Evolutionary conservation across 805 yeast genomes (phyloP), one percentile per base, ranked within the genome.

Genomic region (Myxozyma melibiosi): DNA sequence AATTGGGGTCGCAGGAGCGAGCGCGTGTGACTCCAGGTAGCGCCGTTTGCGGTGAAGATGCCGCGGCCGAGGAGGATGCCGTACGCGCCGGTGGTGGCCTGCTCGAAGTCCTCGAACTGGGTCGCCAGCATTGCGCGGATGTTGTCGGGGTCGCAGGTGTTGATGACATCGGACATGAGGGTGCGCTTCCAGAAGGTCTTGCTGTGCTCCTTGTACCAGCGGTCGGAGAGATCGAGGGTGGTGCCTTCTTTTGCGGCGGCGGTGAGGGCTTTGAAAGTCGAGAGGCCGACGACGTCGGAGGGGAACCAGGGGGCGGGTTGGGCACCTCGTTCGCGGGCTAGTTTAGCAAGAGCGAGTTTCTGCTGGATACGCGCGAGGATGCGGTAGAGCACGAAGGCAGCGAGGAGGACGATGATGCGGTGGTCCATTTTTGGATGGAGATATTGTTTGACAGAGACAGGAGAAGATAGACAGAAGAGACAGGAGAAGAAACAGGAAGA

Each of bases 1-100:
- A 72, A 72, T 61, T 70, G 73, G 5, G 76, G 76, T 38, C 74
- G 65, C 31, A 72, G 64, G 66, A 72, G 48, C 5, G 69, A 65
- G n/a, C 76, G 62, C 14, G 74, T 67, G 49, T 71, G 74, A 45
- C 66, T 66, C 76, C 76, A 73, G 27, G 64, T 67, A 38, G 62
- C 62, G 25, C 73, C 74, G 30, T 67, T 66, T 20, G 68, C 65
- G 3, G 74, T 72, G 63, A 73, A 72, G 43, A 73, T 72, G 4
- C 76, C 75, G 30, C 63, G 58, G 6, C 75, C 75, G 9, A 73
- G 61, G 16, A 72, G 53, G 14, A 69, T 70, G 18, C 48, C 55
- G 41, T 71, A 61, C 37, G 59, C 62, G 14, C 31, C 44, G 46
- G 64, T 53, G 31, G 28, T 27, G 3, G 68, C 73, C 25, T 71